These are phyloP conservation scores for Antrodiella citrinella DNA, from an alignment of 768 basidiomycete genomes.

Conservation along the genomic window DNA sequence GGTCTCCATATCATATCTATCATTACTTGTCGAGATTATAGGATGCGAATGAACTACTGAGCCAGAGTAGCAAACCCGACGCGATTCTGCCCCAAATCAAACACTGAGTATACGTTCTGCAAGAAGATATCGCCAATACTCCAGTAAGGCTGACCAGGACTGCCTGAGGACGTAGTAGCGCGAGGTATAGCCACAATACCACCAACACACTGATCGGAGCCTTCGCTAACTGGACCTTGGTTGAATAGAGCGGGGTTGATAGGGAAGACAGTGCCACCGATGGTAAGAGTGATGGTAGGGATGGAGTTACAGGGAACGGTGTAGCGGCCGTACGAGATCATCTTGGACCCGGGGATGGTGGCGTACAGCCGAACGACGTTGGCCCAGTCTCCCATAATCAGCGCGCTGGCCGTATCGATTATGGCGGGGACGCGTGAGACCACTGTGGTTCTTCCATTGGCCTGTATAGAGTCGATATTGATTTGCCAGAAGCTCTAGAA, in stretches of 20 bases:
- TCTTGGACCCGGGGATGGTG: constrained; percentile 22
- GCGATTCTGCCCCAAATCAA: constrained; percentile 24
- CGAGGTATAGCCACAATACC: constrained; percentile 28
- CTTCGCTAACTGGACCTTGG: constrained; percentile 28
- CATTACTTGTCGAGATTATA: too few relatives aligned
- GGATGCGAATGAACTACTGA: too few relatives aligned
- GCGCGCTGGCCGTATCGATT: constrained; percentile 29
- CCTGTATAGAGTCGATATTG: constrained; percentile 19
- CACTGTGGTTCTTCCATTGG: constrained; percentile 7
- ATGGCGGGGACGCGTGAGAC: constrained; percentile 17
- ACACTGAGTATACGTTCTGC: constrained; percentile 37
- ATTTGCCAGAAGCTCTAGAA: constrained; percentile 30
- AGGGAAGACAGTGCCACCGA: constrained; percentile 30
- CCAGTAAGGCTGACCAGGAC: constrained; percentile 16
- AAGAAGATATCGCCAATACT: constrained; percentile 34
- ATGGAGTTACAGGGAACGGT: constrained; percentile 27
- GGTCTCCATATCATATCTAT: background rate
- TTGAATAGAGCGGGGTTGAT: constrained; percentile 32
- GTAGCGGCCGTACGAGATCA: constrained; percentile 23
- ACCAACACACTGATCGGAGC: constrained; percentile 29
- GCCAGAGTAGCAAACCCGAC: constrained; percentile 14
- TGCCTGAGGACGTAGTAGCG: background rate
- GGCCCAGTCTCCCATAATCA: constrained; percentile 22
- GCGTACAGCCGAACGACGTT: constrained; percentile 23
- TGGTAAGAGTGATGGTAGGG: constrained; percentile 27